Conservation (phyloP, 345 rosid genomes). For the Mallotus nudiflorus region DNA sequence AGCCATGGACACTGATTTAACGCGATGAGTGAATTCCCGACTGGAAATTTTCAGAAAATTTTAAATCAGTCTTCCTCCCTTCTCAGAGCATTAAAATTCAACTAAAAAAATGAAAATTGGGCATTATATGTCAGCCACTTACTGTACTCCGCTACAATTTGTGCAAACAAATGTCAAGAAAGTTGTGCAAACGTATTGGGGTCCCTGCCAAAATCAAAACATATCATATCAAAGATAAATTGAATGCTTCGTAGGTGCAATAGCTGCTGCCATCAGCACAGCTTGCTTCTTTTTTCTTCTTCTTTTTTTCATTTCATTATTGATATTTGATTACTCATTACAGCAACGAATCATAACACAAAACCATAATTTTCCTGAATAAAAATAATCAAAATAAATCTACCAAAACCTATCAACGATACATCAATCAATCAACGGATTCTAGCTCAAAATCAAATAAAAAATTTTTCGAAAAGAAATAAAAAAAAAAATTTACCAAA, state of each 20-base stretch:
- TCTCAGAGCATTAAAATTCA: neutral
- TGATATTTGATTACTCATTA: no score
- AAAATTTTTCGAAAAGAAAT: neutral
- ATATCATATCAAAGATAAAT: neutral
- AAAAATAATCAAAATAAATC: no score
- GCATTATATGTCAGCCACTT: constrained; percentile 24
- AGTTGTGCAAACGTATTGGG: constrained; percentile 92
- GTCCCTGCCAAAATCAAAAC: constrained; percentile 57
- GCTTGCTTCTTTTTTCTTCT: no score
- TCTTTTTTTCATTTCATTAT: no score
- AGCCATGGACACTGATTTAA: constrained; percentile 92
- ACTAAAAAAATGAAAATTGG: neutral
- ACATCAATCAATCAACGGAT: no score
- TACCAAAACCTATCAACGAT: no score
- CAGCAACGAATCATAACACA: no score
- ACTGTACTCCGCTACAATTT: constrained; percentile 88
- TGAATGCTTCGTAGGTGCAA: no score
- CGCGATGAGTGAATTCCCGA: constrained; percentile 88
- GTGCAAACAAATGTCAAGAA: constrained; percentile 88
- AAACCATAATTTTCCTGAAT: no score
- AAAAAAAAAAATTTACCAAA: constrained; percentile 44
- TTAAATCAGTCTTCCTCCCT: neutral
- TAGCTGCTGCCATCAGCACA: no score
- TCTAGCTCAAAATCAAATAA: neutral
- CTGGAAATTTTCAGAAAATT: constrained; percentile 35